Evolutionary conservation across 2,329 filamentous ascomycete species (phyloP).

Genomic region (Arthrobotrys entomopaga): DNA sequence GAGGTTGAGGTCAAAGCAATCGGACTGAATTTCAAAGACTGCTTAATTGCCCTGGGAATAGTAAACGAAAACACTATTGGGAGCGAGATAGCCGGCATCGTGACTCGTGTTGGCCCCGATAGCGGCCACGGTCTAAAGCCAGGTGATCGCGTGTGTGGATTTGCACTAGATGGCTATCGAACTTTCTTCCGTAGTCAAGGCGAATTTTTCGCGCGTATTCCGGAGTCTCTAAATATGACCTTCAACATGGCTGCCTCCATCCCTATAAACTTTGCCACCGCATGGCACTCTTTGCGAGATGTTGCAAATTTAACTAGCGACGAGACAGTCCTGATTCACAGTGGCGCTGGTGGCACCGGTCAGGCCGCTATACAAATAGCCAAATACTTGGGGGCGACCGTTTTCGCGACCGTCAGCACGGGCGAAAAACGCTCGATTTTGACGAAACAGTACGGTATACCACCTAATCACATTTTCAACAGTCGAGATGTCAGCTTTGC

Average conservation of each 20-base stretch:
- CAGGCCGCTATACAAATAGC: slow-evolving; percentile 38
- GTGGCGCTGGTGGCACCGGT: slow-evolving; percentile 22
- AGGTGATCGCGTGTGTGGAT: not conserved
- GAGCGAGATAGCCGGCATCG: not conserved
- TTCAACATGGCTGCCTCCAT: slow-evolving; percentile 30
- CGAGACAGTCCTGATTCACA: slow-evolving; percentile 31
- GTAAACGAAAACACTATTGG: slow-evolving; percentile 41
- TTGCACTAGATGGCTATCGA: not conserved
- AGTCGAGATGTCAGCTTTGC: slow-evolving; percentile 61
- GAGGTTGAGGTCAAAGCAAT: slow-evolving; percentile 64
- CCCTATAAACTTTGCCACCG: slow-evolving; percentile 33
- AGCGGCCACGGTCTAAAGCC: not conserved
- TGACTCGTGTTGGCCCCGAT: not conserved
- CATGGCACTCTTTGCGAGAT: slow-evolving; percentile 24
- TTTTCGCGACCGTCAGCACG: slow-evolving; percentile 64
- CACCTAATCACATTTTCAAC: slow-evolving; percentile 62
- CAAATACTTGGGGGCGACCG: slow-evolving; percentile 56
- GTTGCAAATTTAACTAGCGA: slow-evolving; percentile 3
- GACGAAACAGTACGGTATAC: slow-evolving; percentile 58
- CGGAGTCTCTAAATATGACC: slow-evolving; percentile 3
- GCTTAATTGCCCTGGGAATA: slow-evolving; percentile 17
- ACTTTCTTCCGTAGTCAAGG: slow-evolving; percentile 21
- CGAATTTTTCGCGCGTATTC: slow-evolving; percentile 12
- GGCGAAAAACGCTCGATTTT: slow-evolving; percentile 61
- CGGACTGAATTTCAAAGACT: slow-evolving; percentile 59